Base-by-base conservation (phyloP, 139 green algal genomes). In the Haematococcus lacustris region DNA sequence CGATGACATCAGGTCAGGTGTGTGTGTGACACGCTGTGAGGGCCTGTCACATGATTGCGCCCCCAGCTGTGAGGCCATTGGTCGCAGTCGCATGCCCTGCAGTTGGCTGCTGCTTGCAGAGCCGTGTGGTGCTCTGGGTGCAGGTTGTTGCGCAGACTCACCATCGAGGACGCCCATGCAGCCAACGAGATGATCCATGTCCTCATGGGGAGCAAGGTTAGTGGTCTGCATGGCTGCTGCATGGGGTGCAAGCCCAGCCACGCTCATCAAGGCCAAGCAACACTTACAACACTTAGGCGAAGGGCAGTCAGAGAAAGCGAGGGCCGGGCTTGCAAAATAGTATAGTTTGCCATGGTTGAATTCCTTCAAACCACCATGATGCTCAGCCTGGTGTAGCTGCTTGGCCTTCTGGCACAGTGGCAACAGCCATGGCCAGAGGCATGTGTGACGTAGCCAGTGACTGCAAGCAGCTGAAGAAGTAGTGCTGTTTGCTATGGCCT, bases 171-270 rank as follows among this genome's bases (percentile, higher is more conserved):
- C 78, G 91, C 84, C n/a, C 88, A 80, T 5, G 87, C 90, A 61
- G 93, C 94, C 17, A 88, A 78, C 73, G 76, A 90, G 63, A 88
- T 89, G 47, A 90, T 99, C 59, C 83, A 69, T 2, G 43, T 94
- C 72, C 89, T 99, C 38, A 99, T 99, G 95, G 94, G 94, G 1
- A 70, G 71, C 67, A 79, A 85, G 33, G 86, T 90, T 35, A 7
- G 47, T 43, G 51, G 62, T n/a, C 34, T 28, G 5, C 34, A 68
- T 43, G 62, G 38, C 64, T 51, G 38, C 9, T 30, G 4, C 17
- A 28, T 28, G 17, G 17, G 21, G 17, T 32, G 53, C 25, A 40
- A 32, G 59, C 35, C 13, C 2, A 50, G 21, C 13, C 33, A 17
- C 13, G 34, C 35, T 35, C 35, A n/a, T 5, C 2, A 50, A 40